A percentile compares a stretch with the other conserved stretches of the same genome.
Evolutionary conservation across 345 rosid species (phyloP).

Genomic region (Abelmoschus esculentus): DNA sequence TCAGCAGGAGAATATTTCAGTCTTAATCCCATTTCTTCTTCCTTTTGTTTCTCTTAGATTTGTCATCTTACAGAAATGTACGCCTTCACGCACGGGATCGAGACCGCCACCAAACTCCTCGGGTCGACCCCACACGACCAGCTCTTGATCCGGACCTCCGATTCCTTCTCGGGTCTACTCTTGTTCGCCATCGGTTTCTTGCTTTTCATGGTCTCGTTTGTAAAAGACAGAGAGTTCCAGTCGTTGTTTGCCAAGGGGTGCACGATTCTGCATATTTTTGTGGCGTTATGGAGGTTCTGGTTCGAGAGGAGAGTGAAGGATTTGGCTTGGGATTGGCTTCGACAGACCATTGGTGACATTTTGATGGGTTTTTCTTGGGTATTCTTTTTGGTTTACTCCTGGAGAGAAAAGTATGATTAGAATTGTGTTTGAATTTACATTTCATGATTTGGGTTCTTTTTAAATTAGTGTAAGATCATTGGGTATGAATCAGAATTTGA

Average conservation of each 20-base stretch:
- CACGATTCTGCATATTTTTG: slow-evolving; percentile 32
- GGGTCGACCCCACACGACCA: no score
- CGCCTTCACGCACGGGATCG: no score
- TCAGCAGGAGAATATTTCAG: no score
- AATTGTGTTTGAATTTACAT: not conserved
- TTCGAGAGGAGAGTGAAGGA: slow-evolving; percentile 53
- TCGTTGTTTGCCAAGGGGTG: slow-evolving; percentile 59
- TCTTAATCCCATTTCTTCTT: no score
- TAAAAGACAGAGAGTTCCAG: no score
- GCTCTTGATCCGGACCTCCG: no score
- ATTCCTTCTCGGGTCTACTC: no score
- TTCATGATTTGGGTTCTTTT: not conserved
- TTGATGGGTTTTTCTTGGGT: slow-evolving; percentile 56
- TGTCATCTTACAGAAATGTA: no score
- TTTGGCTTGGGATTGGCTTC: slow-evolving; percentile 54
- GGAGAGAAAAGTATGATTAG: slow-evolving; percentile 73
- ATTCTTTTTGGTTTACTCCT: slow-evolving; percentile 50
- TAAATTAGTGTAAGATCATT: not conserved
- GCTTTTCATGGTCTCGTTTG: no score
- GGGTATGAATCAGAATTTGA: not conserved
- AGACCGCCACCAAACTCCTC: no score
- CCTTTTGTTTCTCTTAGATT: no score
- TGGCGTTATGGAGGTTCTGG: slow-evolving; percentile 57
- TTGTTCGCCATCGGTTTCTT: no score
- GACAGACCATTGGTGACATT: slow-evolving; percentile 49